These are phyloP conservation scores for Somion occarium DNA, from an alignment of 1,284 basidiomycete species.

Conservation along the genomic window DNA sequence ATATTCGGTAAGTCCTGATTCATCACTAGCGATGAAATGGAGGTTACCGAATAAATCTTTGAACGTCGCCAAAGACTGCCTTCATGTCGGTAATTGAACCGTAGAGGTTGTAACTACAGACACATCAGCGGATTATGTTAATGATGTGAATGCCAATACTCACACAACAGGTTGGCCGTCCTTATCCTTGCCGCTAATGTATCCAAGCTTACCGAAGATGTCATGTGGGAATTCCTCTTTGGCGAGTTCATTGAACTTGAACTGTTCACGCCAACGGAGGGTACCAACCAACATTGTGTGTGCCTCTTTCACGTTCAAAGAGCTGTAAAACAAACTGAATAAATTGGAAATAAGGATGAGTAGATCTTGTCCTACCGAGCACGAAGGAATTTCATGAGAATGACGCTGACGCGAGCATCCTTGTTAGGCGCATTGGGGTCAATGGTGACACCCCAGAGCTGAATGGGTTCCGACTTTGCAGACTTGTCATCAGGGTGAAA, in stretches of 20 bases:
- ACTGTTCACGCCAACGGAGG: slow-evolving; percentile 68
- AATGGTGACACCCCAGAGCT: slow-evolving; percentile 66
- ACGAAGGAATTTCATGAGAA: slow-evolving; percentile 75
- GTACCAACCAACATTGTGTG: slow-evolving; percentile 63
- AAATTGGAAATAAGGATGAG: background rate
- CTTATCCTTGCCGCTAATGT: slow-evolving; percentile 63
- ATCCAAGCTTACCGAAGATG: slow-evolving; percentile 62
- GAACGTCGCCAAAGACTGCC: slow-evolving; percentile 65
- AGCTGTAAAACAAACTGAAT: slow-evolving; percentile 31
- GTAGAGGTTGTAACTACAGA: slow-evolving; percentile 64
- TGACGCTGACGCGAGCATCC: slow-evolving; percentile 62
- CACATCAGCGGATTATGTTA: slow-evolving; percentile 1
- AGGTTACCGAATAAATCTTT: slow-evolving; percentile 62
- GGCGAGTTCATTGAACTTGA: slow-evolving; percentile 55
- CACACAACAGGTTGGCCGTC: slow-evolving; percentile 64
- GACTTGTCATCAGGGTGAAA: slow-evolving; percentile 46
- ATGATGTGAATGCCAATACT: slow-evolving; percentile 13
- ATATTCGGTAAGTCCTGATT: slow-evolving; percentile 6
- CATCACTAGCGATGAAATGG: too few relatives aligned
- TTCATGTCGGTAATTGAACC: slow-evolving; percentile 61
- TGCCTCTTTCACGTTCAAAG: slow-evolving; percentile 50
- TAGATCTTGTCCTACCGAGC: slow-evolving; percentile 47
- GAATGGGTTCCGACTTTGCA: slow-evolving; percentile 45
- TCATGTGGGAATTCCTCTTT: slow-evolving; percentile 62
- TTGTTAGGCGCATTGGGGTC: slow-evolving; percentile 43